phyloP scores from a whole-genome alignment of 2,329 filamentous ascomycete species.

The Colletotrichum euphorbiae region DNA sequence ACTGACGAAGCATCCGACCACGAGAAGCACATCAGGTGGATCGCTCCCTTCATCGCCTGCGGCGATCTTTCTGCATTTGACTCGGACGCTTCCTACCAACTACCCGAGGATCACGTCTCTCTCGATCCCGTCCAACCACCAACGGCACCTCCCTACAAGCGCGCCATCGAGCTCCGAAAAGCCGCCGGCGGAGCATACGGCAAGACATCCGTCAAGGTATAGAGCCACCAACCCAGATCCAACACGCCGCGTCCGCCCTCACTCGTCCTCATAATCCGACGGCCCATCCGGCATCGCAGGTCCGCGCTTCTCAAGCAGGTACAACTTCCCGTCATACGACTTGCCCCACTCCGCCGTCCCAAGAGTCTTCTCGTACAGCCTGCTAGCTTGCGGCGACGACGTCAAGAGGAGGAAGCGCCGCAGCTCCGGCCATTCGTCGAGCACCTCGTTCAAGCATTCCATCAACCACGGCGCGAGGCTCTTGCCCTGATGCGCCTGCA shows the following conservation, averaged over 20 bases:
- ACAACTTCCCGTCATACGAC: conserved; percentile 53
- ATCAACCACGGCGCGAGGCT: conserved; percentile 76
- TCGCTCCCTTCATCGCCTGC: conserved; percentile 96
- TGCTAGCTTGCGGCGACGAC: conserved; percentile 46
- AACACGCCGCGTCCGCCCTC: neutral
- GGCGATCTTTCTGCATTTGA: conserved; percentile 95
- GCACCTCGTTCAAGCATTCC: conserved; percentile 66
- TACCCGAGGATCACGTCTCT: conserved; percentile 87
- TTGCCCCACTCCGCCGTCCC: conserved; percentile 59
- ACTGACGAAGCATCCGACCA: conserved; percentile 51
- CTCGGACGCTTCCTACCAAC: conserved; percentile 91
- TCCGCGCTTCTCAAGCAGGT: conserved; percentile 56
- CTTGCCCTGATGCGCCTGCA: conserved; percentile 67
- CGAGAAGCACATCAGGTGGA: conserved; percentile 71
- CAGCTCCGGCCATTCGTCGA: conserved; percentile 68
- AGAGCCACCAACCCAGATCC: conserved; percentile 18
- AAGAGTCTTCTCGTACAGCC: conserved; percentile 61
- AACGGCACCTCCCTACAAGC: conserved; percentile 94
- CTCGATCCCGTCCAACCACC: conserved; percentile 95
- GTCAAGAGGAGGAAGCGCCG: conserved; percentile 69
- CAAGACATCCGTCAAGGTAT: conserved; percentile 66
- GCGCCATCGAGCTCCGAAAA: conserved; percentile 86
- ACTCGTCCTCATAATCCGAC: conserved; percentile 21
- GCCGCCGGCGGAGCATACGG: conserved; percentile 81
- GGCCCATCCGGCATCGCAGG: conserved; percentile 38